phyloP scores from a whole-genome alignment of 495 filamentous ascomycete genomes.

The Antarctomyces pellizariae region DNA sequence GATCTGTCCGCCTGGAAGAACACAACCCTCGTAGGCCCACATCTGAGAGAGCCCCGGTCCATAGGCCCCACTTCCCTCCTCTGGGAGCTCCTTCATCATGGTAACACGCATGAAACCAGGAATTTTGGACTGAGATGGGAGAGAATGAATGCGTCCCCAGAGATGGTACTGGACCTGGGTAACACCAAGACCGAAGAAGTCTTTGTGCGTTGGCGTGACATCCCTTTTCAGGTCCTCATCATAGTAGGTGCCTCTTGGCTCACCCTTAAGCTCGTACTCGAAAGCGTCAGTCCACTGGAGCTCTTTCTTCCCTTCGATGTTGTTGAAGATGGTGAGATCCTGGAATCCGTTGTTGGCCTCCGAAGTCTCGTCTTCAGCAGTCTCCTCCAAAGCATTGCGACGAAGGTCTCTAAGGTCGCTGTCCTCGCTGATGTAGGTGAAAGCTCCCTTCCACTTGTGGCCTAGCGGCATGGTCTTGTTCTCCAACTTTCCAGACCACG shows the following conservation, averaged over 20 bases:
- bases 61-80: conserved; percentile 1
- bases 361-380: no score
- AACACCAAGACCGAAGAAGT: neutral
- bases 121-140: conserved; percentile 8
- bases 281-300: neutral
- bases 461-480: conserved; percentile 6
- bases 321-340: no score
- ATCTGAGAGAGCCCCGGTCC: conserved; percentile 2
- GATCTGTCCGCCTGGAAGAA: conserved; percentile 23
- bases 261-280: neutral
- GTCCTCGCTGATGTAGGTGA: no score
- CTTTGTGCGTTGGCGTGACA: neutral
- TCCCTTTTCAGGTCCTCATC: neutral
- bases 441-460: conserved; percentile 9
- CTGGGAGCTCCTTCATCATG: conserved; percentile 7
- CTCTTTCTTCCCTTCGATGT: no score
- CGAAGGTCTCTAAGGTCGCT: no score
- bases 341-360: neutral
- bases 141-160: conserved; percentile 10
- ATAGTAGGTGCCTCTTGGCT: neutral
- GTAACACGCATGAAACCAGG: conserved; percentile 10
- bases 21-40: conserved; percentile 23
- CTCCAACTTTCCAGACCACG: conserved; percentile 7
- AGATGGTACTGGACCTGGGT: conserved; percentile 10
- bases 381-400: no score